A percentile compares a stretch with the other conserved stretches of the same genome.
These are phyloP conservation scores for Adiantum capillusveneris DNA, from an alignment of 75 land plant species.

Conservation along the genomic window DNA sequence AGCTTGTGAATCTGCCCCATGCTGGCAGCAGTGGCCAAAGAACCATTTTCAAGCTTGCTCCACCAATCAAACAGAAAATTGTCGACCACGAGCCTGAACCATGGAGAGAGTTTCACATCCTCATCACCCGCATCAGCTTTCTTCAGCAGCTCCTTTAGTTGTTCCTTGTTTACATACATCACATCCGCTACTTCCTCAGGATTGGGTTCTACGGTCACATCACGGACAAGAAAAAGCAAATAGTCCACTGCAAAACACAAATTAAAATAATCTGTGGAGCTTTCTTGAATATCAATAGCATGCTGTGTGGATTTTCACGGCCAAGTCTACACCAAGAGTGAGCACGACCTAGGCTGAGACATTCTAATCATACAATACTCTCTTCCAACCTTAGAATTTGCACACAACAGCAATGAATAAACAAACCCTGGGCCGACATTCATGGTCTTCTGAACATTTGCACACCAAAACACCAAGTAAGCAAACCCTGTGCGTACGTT, in stretches of 20 bases:
- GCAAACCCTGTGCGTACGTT: conserved; percentile 39
- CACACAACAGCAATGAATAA: background rate
- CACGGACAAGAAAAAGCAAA: conserved; percentile 78
- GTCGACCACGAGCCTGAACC: conserved; percentile 93
- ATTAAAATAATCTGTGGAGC: too few species aligned
- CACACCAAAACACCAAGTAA: too few species aligned
- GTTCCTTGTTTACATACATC: conserved; percentile 72
- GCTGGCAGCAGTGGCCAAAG: conserved; percentile 57
- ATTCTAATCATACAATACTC: too few species aligned
- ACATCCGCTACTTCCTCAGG: conserved; percentile 96
- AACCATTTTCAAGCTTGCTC: conserved; percentile 73
- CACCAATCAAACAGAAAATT: conserved; percentile 96
- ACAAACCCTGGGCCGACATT: background rate
- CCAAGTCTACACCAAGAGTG: too few species aligned
- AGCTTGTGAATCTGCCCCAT: conserved; percentile 87
- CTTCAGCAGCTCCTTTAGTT: conserved; percentile 71
- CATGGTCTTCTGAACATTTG: too few species aligned
- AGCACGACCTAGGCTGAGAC: too few species aligned
- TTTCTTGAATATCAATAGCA: too few species aligned
- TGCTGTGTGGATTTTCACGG: too few species aligned
- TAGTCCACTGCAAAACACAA: conserved; percentile 97
- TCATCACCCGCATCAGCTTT: conserved; percentile 97
- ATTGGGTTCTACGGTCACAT: conserved; percentile 73
- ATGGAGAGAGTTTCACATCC: conserved; percentile 90
- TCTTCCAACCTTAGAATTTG: too few species aligned